Conservation (phyloP, 495 filamentous ascomycete genomes). For the Neurospora sp. region DNA sequence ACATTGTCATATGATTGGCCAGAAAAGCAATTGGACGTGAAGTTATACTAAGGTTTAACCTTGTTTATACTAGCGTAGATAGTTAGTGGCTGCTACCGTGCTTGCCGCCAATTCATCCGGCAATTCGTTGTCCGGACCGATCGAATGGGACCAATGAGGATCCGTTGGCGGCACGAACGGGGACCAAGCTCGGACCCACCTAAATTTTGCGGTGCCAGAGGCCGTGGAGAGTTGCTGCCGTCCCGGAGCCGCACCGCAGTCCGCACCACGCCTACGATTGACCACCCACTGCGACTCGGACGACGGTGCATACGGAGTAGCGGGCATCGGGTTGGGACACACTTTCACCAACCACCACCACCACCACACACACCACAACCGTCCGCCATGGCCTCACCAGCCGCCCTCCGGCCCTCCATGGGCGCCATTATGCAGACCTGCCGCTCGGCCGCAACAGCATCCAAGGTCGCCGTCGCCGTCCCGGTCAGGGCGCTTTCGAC, state of each 20-base stretch:
- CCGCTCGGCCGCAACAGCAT: conserved; percentile 3
- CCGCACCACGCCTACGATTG: neutral
- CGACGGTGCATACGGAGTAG: neutral
- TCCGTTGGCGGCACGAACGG: neutral
- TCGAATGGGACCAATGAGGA: neutral
- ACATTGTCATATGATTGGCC: neutral
- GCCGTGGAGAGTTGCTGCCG: neutral
- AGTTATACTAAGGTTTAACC: neutral
- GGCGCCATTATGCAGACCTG: conserved; percentile 15
- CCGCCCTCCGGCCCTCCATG: conserved; percentile 35
- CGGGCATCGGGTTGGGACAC: neutral
- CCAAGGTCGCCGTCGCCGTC: conserved; percentile 5
- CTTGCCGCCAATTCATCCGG: neutral
- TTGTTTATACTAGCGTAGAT: neutral
- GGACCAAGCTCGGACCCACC: conserved; percentile 3
- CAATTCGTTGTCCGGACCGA: neutral
- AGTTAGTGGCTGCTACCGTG: neutral
- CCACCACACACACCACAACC: neutral
- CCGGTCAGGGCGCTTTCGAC: conserved; percentile 21
- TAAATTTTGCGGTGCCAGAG: conserved; percentile 3
- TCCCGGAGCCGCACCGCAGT: neutral
- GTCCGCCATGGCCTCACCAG: conserved; percentile 30
- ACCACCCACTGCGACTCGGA: neutral
- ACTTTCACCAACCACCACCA: neutral
- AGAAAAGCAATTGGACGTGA: neutral